Conservation (phyloP, 306 rosid species). For the Dalbergia cochinchinensis region DNA sequence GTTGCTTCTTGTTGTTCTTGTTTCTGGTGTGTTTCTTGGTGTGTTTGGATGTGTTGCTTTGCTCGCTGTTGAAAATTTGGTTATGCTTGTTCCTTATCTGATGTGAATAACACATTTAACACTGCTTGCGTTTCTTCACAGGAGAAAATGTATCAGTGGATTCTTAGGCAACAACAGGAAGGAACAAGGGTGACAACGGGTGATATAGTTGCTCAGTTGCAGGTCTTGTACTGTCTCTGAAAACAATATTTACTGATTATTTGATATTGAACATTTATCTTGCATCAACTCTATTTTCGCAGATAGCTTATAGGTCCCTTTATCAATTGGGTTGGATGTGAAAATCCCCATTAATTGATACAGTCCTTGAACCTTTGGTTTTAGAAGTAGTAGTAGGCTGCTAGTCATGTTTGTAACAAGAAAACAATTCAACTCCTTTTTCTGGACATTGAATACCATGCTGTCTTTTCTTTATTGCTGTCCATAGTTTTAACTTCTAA, state of each 20-base stretch:
- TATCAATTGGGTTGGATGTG: constrained; percentile 30
- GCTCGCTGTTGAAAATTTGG: background rate
- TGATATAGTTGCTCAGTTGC: constrained; percentile 67
- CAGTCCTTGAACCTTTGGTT: constrained; percentile 24
- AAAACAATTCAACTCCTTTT: constrained; percentile 15
- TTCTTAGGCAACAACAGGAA: constrained; percentile 71
- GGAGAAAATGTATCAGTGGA: constrained; percentile 76
- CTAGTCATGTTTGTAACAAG: constrained; percentile 24
- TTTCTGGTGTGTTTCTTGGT: constrained; percentile 3
- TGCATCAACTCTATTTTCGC: background rate
- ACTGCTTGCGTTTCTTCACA: constrained; percentile 38
- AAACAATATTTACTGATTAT: constrained; percentile 7
- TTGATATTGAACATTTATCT: background rate
- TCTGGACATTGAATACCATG: constrained; percentile 18
- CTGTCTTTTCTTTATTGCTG: background rate
- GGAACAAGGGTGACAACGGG: constrained; percentile 61
- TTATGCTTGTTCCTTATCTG: background rate
- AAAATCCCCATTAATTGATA: constrained; percentile 8
- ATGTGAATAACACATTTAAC: background rate
- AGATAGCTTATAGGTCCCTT: background rate
- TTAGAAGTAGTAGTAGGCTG: background rate
- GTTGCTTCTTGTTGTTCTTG: background rate
- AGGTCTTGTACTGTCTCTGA: constrained; percentile 48
- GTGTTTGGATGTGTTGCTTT: constrained; percentile 23
- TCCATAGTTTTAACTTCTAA: background rate